These are phyloP conservation scores for Fusarium annulatum DNA, from an alignment of 2,329 filamentous ascomycete genomes.

Conservation along the genomic window DNA sequence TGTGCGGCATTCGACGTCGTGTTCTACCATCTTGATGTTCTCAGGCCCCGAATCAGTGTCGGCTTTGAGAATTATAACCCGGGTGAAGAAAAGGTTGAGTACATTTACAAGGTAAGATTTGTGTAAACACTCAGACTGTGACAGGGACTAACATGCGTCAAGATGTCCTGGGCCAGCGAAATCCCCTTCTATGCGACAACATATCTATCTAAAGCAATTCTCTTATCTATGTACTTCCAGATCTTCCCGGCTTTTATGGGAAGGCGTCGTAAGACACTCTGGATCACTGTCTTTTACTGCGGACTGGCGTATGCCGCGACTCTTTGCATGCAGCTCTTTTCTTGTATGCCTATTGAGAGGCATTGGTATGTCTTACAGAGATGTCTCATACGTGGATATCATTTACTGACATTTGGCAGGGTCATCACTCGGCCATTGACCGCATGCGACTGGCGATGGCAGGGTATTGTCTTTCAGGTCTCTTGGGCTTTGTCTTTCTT, in stretches of 20 bases:
- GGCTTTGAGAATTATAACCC: slow-evolving; percentile 22
- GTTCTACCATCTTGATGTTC: slow-evolving; percentile 12
- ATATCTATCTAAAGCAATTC: slow-evolving; percentile 27
- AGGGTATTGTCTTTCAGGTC: slow-evolving; percentile 23
- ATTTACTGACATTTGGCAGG: not conserved
- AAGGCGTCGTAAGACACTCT: slow-evolving; percentile 19
- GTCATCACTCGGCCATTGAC: slow-evolving; percentile 15
- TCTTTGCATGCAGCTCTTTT: slow-evolving; percentile 23
- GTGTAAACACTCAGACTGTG: accelerated
- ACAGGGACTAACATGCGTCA: not conserved
- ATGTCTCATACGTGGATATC: not conserved
- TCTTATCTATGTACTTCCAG: slow-evolving; percentile 24
- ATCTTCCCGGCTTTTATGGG: slow-evolving; percentile 28
- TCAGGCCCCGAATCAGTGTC: slow-evolving; percentile 22
- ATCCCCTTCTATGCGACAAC: slow-evolving; percentile 30
- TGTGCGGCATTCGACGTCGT: slow-evolving; percentile 21
- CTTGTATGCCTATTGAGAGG: slow-evolving; percentile 29
- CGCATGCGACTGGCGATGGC: slow-evolving; percentile 21
- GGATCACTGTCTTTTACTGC: slow-evolving; percentile 14
- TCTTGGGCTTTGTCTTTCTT: slow-evolving; percentile 29
- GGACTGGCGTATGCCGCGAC: slow-evolving; percentile 11
- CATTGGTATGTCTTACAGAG: slow-evolving; percentile 14
- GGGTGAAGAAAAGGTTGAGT: slow-evolving; percentile 14
- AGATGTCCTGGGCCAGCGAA: slow-evolving; percentile 35
- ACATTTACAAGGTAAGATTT: slow-evolving; percentile 24